Percentiles rank a stretch among this genome's conserved stretches.
These are phyloP conservation scores for Aureobasidium uvarum DNA, from an alignment of 2,329 filamentous ascomycete genomes.

Conservation along the genomic window DNA sequence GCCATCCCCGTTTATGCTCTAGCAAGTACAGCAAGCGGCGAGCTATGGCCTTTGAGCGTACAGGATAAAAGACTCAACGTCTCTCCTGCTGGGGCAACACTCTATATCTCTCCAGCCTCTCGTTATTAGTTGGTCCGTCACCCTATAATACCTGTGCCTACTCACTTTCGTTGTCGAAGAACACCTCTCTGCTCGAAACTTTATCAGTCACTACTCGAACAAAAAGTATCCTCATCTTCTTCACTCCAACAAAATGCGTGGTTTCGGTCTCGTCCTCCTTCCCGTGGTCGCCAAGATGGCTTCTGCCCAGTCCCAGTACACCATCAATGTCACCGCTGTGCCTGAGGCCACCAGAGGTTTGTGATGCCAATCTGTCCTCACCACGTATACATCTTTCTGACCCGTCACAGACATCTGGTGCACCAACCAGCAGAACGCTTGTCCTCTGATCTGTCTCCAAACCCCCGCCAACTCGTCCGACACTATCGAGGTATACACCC, in stretches of 20 bases:
- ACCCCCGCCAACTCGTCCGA: slow-evolving; percentile 45
- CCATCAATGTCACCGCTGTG: slow-evolving; percentile 64
- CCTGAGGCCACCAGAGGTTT: slow-evolving; percentile 53
- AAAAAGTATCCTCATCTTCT: background rate
- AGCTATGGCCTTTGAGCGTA: slow-evolving; percentile 24
- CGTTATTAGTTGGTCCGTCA: background rate
- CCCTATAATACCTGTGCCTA: slow-evolving; percentile 21
- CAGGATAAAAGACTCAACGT: slow-evolving; percentile 26
- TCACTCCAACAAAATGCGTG: slow-evolving; percentile 43
- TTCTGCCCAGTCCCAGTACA: slow-evolving; percentile 50
- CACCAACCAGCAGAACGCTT: slow-evolving; percentile 58
- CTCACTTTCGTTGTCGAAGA: slow-evolving; percentile 24
- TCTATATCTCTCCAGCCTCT: slow-evolving; percentile 10
- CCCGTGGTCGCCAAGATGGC: slow-evolving; percentile 53
- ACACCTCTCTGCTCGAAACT: slow-evolving; percentile 5
- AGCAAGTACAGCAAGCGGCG: slow-evolving; percentile 21
- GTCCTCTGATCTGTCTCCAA: slow-evolving; percentile 71
- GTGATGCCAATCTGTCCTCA: slow-evolving; percentile 32
- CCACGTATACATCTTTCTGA: slow-evolving; percentile 30
- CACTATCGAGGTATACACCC: slow-evolving; percentile 41
- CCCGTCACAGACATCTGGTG: slow-evolving; percentile 61
- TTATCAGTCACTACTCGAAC: background rate
- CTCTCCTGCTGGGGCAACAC: slow-evolving; percentile 19
- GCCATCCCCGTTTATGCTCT: slow-evolving; percentile 23
- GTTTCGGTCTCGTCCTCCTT: slow-evolving; percentile 51